Evolutionary conservation across 108 stramenopile species (phyloP).

Genomic region (Schizochytrium sp.): DNA sequence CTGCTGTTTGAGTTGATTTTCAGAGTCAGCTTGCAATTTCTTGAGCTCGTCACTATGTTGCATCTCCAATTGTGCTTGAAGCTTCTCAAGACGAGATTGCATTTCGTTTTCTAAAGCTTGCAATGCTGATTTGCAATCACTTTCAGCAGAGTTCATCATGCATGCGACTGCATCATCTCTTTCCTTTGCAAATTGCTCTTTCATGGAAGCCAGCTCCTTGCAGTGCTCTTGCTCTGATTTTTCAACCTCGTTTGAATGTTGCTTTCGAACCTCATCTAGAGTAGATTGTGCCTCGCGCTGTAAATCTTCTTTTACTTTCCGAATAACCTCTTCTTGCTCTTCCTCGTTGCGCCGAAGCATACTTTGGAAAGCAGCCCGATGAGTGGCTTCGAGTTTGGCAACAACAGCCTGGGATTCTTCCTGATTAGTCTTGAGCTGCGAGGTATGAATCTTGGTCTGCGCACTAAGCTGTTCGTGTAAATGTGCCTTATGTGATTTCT

Average conservation of each 20-base stretch:
- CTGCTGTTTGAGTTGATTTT: background rate
- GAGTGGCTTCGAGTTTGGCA: conserved; percentile 2
- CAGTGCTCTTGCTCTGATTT: background rate
- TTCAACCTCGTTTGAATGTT: background rate
- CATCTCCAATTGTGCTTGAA: background rate
- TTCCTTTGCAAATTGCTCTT: background rate
- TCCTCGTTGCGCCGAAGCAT: background rate
- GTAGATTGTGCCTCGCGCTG: background rate
- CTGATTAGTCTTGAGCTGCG: background rate
- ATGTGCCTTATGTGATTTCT: background rate
- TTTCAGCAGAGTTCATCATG: conserved; percentile 36
- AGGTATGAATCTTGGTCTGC: background rate
- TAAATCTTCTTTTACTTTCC: background rate
- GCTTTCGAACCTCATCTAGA: background rate
- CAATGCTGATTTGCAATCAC: background rate
- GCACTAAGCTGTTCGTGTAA: background rate
- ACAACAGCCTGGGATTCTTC: background rate
- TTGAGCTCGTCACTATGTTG: background rate
- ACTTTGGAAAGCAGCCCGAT: conserved; percentile 17
- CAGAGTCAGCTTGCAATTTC: background rate
- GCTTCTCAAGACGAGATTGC: background rate
- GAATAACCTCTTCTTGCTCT: background rate
- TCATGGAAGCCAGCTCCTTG: background rate
- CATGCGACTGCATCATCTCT: background rate
- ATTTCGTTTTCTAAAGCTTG: background rate